Evolutionary conservation across 257 asterid genomes (phyloP), one percentile per base, ranked within the genome.

Genomic region (Solanum etuberosum): DNA sequence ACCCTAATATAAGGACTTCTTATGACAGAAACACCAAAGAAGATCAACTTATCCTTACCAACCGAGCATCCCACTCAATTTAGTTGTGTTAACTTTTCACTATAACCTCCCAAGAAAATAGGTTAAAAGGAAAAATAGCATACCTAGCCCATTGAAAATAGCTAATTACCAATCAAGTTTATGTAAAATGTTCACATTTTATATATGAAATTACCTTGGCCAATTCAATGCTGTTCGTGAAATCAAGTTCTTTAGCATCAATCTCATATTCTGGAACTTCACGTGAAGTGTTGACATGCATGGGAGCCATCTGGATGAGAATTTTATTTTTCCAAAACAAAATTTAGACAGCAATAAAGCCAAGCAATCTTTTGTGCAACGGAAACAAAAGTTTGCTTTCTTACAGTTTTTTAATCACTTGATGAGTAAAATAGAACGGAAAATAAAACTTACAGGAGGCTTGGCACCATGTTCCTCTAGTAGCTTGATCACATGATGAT

Each of bases 251-350:
- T 46, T 54, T 83, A 40, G 98, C 96, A 88, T 89, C 90, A 88
- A 95, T 97, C 94, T 97, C 99, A 48, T 97, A 97, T 83, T 97
- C 98, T 82, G 99, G 99, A 51, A 97, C 97, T 67, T 97, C 93
- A 71, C 94, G 94, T 51, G 90, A 91, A 91, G 92, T 93, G 65
- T 91, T 85, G 54, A 95, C 98, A 76, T 94, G 98, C 98, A 95
- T 95, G 27, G 98, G 95, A 88, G 98, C 92, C 95, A 92, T 90
- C 99, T 97, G 88, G 74, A 72, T 29, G 86, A 48, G 70, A 83
- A 82, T 31, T 48, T 46, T 11, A 61, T n/a, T 16, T 43, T 37
- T 21, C 70, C 76, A 16, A 65, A 73, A 38, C 43, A 54, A 59
- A 67, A 37, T 37, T 29, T 67, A 38, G 61, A 70, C 5, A 88